Conservation (phyloP, 129 eudicot genomes). For the Mikania micrantha region DNA sequence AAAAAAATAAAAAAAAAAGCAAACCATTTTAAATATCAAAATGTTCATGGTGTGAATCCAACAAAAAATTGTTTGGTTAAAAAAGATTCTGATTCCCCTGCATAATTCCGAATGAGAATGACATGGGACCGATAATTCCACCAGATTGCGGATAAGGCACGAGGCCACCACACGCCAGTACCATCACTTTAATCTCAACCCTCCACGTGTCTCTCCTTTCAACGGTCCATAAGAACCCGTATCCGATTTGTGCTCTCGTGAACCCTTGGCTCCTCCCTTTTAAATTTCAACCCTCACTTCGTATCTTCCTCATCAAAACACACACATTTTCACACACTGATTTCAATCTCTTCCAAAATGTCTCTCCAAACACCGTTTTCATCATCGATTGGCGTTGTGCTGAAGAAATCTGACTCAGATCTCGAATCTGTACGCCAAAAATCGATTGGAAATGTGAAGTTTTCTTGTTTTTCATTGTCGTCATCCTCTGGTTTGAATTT, state of each 20-base stretch:
- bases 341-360: conserved; percentile 36
- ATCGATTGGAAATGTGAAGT: conserved; percentile 2
- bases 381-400: conserved; percentile 13
- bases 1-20: too few species aligned
- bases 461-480: conserved; percentile 1
- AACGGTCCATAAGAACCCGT: conserved; percentile 34
- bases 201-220: conserved; percentile 40
- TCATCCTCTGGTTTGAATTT: conserved; percentile 8
- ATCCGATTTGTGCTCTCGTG: conserved; percentile 19
- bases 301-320: neutral
- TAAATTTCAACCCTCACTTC: conserved; percentile 20
- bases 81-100: conserved; percentile 5
- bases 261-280: conserved; percentile 15
- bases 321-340: conserved; percentile 12
- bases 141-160: conserved; percentile 46
- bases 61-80: neutral
- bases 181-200: conserved; percentile 19
- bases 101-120: conserved; percentile 22
- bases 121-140: conserved; percentile 34
- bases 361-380: conserved; percentile 28
- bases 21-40: too few species aligned
- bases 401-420: conserved; percentile 6
- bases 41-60: conserved; percentile 22
- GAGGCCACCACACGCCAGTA: conserved; percentile 85
- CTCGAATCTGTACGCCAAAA: neutral